These are phyloP conservation scores for Skeletonema potamos DNA, from an alignment of 108 stramenopile species.

Conservation along the genomic window DNA sequence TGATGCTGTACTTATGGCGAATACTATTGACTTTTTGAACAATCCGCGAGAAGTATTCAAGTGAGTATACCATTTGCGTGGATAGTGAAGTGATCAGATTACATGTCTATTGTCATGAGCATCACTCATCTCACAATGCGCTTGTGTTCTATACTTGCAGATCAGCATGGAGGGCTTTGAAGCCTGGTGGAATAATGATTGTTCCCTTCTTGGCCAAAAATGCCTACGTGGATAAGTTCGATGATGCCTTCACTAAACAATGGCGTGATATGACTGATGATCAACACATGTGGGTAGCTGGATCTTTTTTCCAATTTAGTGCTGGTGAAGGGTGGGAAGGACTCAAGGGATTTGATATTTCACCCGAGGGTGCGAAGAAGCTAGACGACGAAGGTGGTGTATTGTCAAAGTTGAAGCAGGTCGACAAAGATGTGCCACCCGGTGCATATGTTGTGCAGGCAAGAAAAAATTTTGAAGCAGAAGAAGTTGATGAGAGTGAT, in stretches of 20 bases:
- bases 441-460: constrained; percentile 84
- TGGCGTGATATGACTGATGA: constrained; percentile 94
- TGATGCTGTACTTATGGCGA: constrained; percentile 84
- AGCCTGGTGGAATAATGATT: constrained; percentile 86
- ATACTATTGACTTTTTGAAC: constrained; percentile 83
- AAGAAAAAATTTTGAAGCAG: constrained; percentile 56
- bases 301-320: constrained; percentile 91
- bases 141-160: constrained; percentile 11
- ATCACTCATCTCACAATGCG: background rate
- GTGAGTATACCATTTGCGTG: constrained; percentile 59
- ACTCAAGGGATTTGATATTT: constrained; percentile 81
- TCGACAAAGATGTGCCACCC: constrained; percentile 46
- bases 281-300: constrained; percentile 96
- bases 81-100: constrained; percentile 58
- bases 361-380: constrained; percentile 75
- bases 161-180: constrained; percentile 72
- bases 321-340: constrained; percentile 87
- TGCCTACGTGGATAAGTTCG: constrained; percentile 68
- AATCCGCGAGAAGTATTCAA: constrained; percentile 84
- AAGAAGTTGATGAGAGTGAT: constrained; percentile 67
- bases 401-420: constrained; percentile 28
- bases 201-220: constrained; percentile 75
- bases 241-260: constrained; percentile 83
- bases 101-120: background rate
- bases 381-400: constrained; percentile 28